Percentiles rank a stretch among this genome's conserved stretches.
phyloP scores from a whole-genome alignment of 345 rosid genomes.

The Euphorbia lathyris region DNA sequence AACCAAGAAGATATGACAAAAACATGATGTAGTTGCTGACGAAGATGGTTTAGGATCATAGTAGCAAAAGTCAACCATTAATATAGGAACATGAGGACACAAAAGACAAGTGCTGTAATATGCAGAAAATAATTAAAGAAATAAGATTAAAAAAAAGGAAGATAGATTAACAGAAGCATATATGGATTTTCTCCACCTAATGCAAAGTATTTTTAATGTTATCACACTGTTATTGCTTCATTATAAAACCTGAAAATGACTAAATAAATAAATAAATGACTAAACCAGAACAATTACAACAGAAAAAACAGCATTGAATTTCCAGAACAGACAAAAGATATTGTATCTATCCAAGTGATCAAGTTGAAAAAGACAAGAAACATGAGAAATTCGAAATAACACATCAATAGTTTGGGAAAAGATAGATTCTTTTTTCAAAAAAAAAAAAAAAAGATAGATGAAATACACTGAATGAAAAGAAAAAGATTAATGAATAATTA shows the following conservation, averaged over 20 bases:
- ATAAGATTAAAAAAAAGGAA: not conserved
- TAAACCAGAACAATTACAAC: not conserved
- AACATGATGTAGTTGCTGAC: slow-evolving; percentile 3
- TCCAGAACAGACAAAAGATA: not conserved
- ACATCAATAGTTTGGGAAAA: too few species aligned
- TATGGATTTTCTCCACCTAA: not conserved
- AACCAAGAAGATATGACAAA: not conserved
- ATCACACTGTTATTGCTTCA: not conserved
- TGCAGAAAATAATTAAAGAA: not conserved
- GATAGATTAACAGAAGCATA: not conserved
- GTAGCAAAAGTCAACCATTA: not conserved
- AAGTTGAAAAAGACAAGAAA: not conserved
- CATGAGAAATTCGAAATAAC: too few species aligned
- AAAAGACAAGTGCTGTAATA: not conserved
- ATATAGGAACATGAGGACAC: not conserved
- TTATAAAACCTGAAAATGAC: not conserved
- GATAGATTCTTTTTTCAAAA: too few species aligned
- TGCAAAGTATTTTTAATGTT: not conserved
- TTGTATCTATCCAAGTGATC: not conserved
- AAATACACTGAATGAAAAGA: too few species aligned
- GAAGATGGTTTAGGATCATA: not conserved
- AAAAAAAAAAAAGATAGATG: too few species aligned
- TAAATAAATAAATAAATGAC: too few species aligned
- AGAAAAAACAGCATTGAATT: not conserved
- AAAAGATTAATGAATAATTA: too few species aligned